Conservation (phyloP, 139 green algal species). For the Chlamydomonas schloesseri region DNA sequence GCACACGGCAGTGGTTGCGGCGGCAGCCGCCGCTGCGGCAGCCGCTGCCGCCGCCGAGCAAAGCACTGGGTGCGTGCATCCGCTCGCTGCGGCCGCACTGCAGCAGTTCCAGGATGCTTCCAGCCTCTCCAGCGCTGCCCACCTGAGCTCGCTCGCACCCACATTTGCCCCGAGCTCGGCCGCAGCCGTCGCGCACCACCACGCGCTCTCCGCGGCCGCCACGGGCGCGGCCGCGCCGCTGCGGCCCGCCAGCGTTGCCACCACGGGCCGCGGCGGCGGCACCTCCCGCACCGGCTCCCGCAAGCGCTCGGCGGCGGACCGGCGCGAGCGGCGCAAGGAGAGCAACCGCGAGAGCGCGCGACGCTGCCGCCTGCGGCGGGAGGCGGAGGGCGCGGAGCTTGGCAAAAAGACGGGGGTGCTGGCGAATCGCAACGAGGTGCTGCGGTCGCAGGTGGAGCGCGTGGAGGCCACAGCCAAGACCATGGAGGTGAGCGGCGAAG, state of each 20-base stretch:
- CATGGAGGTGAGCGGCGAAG: background rate
- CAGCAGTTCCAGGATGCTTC: no score
- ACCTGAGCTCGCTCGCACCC: no score
- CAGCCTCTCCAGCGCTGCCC: no score
- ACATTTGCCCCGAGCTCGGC: no score
- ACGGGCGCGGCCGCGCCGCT: no score
- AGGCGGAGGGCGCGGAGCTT: slow-evolving; percentile 7
- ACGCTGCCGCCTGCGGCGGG: slow-evolving; percentile 27
- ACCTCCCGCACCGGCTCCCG: background rate
- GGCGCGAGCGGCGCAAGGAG: slow-evolving; percentile 39
- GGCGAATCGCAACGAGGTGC: background rate
- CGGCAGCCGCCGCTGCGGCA: background rate
- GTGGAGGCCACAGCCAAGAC: background rate
- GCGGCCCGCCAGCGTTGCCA: background rate
- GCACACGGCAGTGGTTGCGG: no score
- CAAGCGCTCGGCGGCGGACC: background rate
- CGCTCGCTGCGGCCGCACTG: no score
- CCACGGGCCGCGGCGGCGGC: background rate
- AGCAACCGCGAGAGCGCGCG: slow-evolving; percentile 42
- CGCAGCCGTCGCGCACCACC: no score
- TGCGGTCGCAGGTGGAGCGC: background rate
- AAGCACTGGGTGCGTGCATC: no score
- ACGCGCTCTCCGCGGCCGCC: no score
- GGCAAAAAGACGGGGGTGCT: background rate
- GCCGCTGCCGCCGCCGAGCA: background rate